These are phyloP conservation scores for Achaetomium macrosporum DNA, from an alignment of 2,329 filamentous ascomycete species.

Conservation along the genomic window DNA sequence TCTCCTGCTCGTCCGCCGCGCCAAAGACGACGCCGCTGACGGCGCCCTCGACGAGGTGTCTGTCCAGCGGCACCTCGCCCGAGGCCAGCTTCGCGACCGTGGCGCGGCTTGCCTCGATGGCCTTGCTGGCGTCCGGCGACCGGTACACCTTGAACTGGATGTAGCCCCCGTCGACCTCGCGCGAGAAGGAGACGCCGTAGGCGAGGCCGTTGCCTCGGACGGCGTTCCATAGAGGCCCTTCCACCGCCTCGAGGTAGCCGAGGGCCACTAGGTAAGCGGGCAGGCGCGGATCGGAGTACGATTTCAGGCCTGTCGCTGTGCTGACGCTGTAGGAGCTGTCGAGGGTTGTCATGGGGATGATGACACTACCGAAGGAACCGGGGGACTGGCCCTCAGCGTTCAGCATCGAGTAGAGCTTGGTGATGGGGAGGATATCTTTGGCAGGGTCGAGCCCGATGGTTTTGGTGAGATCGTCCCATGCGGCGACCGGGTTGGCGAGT, in stretches of 20 bases:
- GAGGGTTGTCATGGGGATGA: slow-evolving; percentile 86
- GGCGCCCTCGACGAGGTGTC: slow-evolving; percentile 78
- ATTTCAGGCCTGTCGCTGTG: slow-evolving; percentile 66
- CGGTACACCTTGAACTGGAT: slow-evolving; percentile 84
- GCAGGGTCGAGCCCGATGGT: slow-evolving; percentile 40
- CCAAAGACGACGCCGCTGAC: slow-evolving; percentile 82
- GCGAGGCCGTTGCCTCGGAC: slow-evolving; percentile 90
- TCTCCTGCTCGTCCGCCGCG: slow-evolving; percentile 84
- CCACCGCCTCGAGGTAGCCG: slow-evolving; percentile 85
- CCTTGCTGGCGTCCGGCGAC: slow-evolving; percentile 82
- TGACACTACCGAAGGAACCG: slow-evolving; percentile 65
- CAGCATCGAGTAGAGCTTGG: slow-evolving; percentile 63
- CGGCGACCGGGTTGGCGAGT: slow-evolving; percentile 66
- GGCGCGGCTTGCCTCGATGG: slow-evolving; percentile 69
- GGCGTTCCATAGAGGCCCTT: slow-evolving; percentile 90
- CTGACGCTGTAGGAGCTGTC: slow-evolving; percentile 86
- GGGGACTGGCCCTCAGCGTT: slow-evolving; percentile 68
- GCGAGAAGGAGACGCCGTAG: slow-evolving; percentile 76
- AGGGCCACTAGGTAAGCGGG: slow-evolving; percentile 83
- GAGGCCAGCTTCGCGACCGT: slow-evolving; percentile 70
- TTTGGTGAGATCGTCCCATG: slow-evolving; percentile 64
- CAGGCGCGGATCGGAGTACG: slow-evolving; percentile 69
- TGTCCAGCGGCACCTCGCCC: slow-evolving; percentile 67
- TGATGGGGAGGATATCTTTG: slow-evolving; percentile 61
- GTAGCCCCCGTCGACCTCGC: slow-evolving; percentile 71